Evolutionary conservation across 176 grass and related monocot genomes (phyloP), one percentile per base, ranked within the genome.

Genomic region (Eleusine indica): DNA sequence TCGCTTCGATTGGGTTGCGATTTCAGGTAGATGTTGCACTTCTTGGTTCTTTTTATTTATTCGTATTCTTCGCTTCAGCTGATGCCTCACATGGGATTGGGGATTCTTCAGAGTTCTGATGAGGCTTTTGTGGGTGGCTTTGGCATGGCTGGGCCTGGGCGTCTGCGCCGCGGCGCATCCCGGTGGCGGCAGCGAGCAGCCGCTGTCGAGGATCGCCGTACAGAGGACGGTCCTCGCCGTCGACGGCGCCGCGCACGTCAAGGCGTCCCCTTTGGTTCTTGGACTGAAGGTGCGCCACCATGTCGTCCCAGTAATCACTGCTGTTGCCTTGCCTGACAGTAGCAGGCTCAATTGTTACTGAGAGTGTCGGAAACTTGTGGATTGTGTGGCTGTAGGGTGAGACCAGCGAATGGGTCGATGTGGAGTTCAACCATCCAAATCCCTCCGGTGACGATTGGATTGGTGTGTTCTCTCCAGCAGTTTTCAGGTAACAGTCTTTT

Each of bases 381-480:
- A 15, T 25, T 84, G 29, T 44, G 40, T 43, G 38, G 38, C 49
- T 86, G 41, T 54, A 87, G 88, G 92, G 94, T 19, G 81, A 94
- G 85, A 74, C n/a, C 82, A 94, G 72, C 28, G 90, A 91, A 46
- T 94, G 88, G 92, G 94, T 97, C 29, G 88, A 91, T 30, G 44
- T 97, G 52, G 84, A 92, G 83, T 97, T 91, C 73, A 80, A 70
- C 56, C 81, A 94, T 80, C 84, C 86, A 5, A 84, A 87, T 84
- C 90, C 94, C 52, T 87, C 92, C 10, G 22, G 37, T 11, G 73
- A 81, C 38, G 94, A 97, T 49, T 97, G 92, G 90, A 69, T 97
- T 58, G 94, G 90, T 7, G 92, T 97, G 1, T 97, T 94, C 76
- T 97, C 94, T 30, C 94, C 94, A 9, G 86, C 92, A 44, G 75